These are phyloP conservation scores for Osmozyma mogii DNA, from an alignment of 805 yeast species.

Conservation along the genomic window DNA sequence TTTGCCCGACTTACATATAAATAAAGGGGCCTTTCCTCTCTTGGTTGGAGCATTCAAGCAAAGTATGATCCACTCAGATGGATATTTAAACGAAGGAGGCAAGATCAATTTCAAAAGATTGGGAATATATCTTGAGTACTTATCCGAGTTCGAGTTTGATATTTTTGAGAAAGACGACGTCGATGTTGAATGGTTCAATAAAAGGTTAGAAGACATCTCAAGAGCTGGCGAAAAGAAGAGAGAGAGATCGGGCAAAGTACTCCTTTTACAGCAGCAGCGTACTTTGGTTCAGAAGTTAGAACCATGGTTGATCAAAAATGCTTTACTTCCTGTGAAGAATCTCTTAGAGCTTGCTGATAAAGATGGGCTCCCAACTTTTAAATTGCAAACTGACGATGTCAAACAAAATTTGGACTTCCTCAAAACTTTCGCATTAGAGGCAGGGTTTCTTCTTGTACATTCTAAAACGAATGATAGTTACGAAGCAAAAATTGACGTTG, in stretches of 20 bases:
- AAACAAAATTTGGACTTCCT: constrained; percentile 51
- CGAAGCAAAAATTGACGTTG: constrained; percentile 58
- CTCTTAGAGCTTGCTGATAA: constrained; percentile 24
- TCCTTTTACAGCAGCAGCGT: constrained; percentile 66
- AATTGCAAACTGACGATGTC: constrained; percentile 41
- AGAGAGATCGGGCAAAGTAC: constrained; percentile 54
- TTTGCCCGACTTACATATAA: constrained; percentile 85
- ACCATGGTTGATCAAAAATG: constrained; percentile 40
- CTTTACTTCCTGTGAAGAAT: constrained; percentile 24
- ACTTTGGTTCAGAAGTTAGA: constrained; percentile 53
- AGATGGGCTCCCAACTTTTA: constrained; percentile 20
- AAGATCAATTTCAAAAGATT: constrained; percentile 68
- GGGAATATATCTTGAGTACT: constrained; percentile 63
- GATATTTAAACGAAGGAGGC: constrained; percentile 80
- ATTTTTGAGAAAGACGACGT: constrained; percentile 79
- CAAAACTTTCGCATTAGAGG: constrained; percentile 55
- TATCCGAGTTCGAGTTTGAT: constrained; percentile 75
- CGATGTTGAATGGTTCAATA: constrained; percentile 88
- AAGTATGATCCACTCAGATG: constrained; percentile 64
- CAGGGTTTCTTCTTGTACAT: constrained; percentile 60
- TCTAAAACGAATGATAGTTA: constrained; percentile 49
- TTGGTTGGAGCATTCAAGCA: constrained; percentile 82
- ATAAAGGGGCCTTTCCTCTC: constrained; percentile 95
- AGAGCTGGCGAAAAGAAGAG: constrained; percentile 64
- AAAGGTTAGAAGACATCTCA: constrained; percentile 72